A percentile compares a stretch with the other conserved stretches of the same genome.
Evolutionary conservation across 768 basidiomycete species (phyloP).

Genomic region (Tricholoma saponaceum): DNA sequence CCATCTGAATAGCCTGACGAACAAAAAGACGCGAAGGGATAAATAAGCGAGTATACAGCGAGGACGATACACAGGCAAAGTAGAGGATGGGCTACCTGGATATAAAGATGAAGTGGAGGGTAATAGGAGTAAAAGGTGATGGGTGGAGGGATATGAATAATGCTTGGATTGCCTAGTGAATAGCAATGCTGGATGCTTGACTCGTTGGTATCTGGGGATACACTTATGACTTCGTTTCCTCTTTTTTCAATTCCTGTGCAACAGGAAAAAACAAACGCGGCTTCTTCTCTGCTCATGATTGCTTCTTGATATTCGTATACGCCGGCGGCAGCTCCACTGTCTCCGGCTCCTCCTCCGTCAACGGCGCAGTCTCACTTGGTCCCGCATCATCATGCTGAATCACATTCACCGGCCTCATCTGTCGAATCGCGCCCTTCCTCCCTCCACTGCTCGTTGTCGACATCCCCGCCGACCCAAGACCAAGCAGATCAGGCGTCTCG

Average conservation of each 20-base stretch:
- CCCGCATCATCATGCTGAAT: constrained; percentile 87
- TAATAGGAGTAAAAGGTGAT: background rate
- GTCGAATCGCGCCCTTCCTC: constrained; percentile 46
- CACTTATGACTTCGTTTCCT: background rate
- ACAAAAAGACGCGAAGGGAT: background rate
- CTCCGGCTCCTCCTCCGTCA: constrained; percentile 44
- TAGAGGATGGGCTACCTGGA: background rate
- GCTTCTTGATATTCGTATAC: constrained; percentile 60
- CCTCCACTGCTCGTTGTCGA: constrained; percentile 25
- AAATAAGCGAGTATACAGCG: background rate
- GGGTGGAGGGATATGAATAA: background rate
- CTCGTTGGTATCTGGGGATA: background rate
- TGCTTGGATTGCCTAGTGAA: background rate
- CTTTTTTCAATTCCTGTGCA: background rate
- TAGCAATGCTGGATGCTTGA: background rate
- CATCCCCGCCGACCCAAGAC: constrained; percentile 16
- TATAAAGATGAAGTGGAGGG: background rate
- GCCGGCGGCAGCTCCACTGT: constrained; percentile 83
- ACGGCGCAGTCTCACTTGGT: constrained; percentile 31
- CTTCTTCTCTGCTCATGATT: background rate
- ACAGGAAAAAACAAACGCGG: background rate
- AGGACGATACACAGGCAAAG: background rate
- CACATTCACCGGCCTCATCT: constrained; percentile 69
- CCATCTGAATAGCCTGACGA: background rate
- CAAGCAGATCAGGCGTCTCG: constrained; percentile 40